Evolutionary conservation across 441 rosid species (phyloP).

Genomic region (Aquilaria agallochum): DNA sequence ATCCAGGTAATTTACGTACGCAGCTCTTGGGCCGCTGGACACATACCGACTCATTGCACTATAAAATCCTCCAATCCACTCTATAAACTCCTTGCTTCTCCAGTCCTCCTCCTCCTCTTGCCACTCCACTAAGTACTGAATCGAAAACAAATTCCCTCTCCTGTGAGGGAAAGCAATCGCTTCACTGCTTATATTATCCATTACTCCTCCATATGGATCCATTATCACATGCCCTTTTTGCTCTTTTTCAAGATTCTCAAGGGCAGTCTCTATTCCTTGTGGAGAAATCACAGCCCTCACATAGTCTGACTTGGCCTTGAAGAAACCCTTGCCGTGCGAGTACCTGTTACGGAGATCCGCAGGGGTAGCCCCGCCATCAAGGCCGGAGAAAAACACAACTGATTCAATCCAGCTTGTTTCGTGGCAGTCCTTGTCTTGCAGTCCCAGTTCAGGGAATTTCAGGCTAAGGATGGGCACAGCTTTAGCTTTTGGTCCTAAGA

Average conservation of each 20-base stretch:
- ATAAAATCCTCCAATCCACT: constrained; percentile 35
- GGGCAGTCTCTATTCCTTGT: constrained; percentile 21
- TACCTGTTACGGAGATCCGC: constrained; percentile 28
- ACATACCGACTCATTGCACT: constrained; percentile 29
- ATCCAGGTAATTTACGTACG: constrained; percentile 40
- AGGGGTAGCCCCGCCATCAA: constrained; percentile 19
- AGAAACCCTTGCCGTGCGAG: constrained; percentile 30
- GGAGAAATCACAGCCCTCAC: constrained; percentile 31
- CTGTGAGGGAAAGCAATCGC: constrained; percentile 42
- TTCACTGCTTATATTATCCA: constrained; percentile 29
- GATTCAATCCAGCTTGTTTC: constrained; percentile 67
- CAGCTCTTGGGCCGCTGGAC: constrained; percentile 33
- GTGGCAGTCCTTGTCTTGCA: constrained; percentile 30
- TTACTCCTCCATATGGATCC: constrained; percentile 40
- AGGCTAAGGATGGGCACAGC: constrained; percentile 19
- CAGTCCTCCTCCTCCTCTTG: constrained; percentile 22
- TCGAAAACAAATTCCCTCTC: constrained; percentile 29
- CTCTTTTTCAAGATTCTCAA: constrained; percentile 27
- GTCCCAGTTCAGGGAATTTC: constrained; percentile 33
- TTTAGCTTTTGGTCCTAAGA: constrained; percentile 33
- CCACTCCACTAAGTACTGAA: constrained; percentile 46
- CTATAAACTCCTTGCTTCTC: constrained; percentile 12
- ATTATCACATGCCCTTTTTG: constrained; percentile 39
- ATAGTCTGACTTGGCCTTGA: constrained; percentile 63
- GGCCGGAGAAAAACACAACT: constrained; percentile 34